These are phyloP conservation scores for Ramularia endophylla DNA, from an alignment of 2,329 filamentous ascomycete genomes.

Conservation along the genomic window DNA sequence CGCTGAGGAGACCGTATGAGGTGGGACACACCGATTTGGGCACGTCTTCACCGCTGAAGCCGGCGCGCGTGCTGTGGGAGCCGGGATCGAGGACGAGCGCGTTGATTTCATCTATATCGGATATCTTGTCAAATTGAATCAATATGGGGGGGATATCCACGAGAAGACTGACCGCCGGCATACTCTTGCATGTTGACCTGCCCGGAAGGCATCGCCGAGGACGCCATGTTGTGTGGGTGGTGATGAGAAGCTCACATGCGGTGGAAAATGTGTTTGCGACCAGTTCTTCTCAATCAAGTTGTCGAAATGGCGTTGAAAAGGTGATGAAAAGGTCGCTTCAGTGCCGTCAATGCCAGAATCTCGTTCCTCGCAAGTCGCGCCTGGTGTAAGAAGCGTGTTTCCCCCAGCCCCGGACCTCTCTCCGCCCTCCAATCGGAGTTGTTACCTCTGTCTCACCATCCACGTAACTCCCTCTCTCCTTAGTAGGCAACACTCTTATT, in stretches of 20 bases:
- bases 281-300: too few species aligned
- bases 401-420: too few species aligned
- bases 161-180: constrained; percentile 7
- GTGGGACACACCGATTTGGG: constrained; percentile 84
- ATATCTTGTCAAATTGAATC: not conserved
- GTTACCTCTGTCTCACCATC: too few species aligned
- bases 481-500: too few species aligned
- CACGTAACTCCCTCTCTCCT: too few species aligned
- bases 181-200: constrained; percentile 22
- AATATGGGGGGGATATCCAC: not conserved
- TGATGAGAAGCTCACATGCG: not conserved
- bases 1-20: constrained; percentile 65
- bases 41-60: constrained; percentile 95
- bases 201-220: constrained; percentile 25
- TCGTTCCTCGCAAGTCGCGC: too few species aligned
- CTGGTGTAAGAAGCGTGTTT: too few species aligned
- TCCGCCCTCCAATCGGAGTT: too few species aligned
- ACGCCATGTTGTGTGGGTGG: constrained; percentile 15
- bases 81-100: constrained; percentile 95
- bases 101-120: constrained; percentile 79
- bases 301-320: too few species aligned
- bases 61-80: constrained; percentile 83
- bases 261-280: not conserved
- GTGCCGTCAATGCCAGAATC: too few species aligned
- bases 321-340: too few species aligned